A percentile compares a stretch with the other conserved stretches of the same genome.
These are phyloP conservation scores for Collybia nuda DNA, from an alignment of 768 basidiomycete species.

Conservation along the genomic window DNA sequence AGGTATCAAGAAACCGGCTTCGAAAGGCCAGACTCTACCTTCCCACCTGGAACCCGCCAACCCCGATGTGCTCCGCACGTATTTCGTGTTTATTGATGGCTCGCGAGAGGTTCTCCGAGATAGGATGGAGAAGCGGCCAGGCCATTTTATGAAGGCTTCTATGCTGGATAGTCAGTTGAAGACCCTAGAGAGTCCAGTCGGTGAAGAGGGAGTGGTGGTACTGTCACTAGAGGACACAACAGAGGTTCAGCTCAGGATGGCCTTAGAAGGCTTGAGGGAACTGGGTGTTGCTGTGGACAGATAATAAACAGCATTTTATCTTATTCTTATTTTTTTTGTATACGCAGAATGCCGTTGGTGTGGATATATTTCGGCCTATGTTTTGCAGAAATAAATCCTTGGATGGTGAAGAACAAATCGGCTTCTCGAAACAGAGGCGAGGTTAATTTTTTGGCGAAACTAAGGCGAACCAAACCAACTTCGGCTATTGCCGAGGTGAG, in stretches of 20 bases:
- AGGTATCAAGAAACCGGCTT: slow-evolving; percentile 31
- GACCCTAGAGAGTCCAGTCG: slow-evolving; percentile 68
- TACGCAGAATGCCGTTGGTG: too few species aligned
- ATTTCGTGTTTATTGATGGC: slow-evolving; percentile 81
- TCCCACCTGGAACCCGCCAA: slow-evolving; percentile 24
- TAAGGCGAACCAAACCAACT: not conserved
- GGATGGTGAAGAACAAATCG: too few species aligned
- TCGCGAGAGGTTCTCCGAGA: slow-evolving; percentile 51
- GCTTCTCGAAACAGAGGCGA: too few species aligned
- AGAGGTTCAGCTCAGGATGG: slow-evolving; percentile 52
- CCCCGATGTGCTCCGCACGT: slow-evolving; percentile 49
- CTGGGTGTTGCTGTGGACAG: slow-evolving; percentile 9
- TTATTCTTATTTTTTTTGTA: too few species aligned
- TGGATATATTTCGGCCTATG: too few species aligned
- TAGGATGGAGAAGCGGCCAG: slow-evolving; percentile 61
- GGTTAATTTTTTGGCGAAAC: too few species aligned
- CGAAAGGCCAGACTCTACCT: slow-evolving; percentile 20
- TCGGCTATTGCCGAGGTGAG: slow-evolving; percentile 36
- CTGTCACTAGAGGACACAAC: slow-evolving; percentile 55
- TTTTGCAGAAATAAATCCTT: too few species aligned
- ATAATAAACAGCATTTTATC: not conserved
- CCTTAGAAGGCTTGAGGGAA: slow-evolving; percentile 38
- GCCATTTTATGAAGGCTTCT: slow-evolving; percentile 81
- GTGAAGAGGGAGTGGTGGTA: slow-evolving; percentile 65
- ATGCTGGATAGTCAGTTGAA: slow-evolving; percentile 82